Evolutionary conservation across 495 filamentous ascomycete genomes (phyloP), one percentile per base, ranked within the genome.

Genomic region (Schizothecium vesticola): DNA sequence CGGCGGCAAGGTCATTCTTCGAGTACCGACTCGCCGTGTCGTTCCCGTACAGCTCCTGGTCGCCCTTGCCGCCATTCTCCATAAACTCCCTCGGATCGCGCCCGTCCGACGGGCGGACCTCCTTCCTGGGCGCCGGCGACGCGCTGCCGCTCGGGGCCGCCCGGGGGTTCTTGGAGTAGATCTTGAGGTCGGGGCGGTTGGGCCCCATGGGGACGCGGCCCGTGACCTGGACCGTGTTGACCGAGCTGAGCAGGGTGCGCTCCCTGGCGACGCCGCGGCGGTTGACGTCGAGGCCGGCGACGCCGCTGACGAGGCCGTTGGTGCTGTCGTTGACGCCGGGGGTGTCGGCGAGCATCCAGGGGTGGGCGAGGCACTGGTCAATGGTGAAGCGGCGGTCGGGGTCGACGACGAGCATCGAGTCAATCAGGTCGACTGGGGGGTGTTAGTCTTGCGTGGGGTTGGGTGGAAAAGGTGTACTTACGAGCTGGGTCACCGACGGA

Each of bases 361-460:
- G 93, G 77, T 99, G 95, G 64, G 92, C 84, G 8, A 98, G 86
- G 74, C 94, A 97, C 74, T 94, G 87, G 61, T 97, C 93, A 65
- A 98, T 87, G 0, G 91, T 95, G 75, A 90, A 93, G 31, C 96
- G 87, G 75, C 89, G 86, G 29, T 93, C 87, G 19, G 91, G 88
- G 69, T 97, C 88, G 19, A 97, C 93, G 0, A 90, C 90, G 31
- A 99, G 86, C 96, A 99, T 99, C 31, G 86, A 85, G 75, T 98
- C 96, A 67, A 99, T 98, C 25, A 99, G 85, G 67, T 97, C 94
- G 63, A 98, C 83, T 84, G 58, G 10, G 13, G 60, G n/a, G 22
- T 23, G 2, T 13, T 63, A 64, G 76, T 71, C 79, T 74, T 22
- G 60, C 11, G 6, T 26, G 57, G 26, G 28, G 22, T 56, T 11